Percentiles rank a stretch among this genome's conserved stretches.
These are phyloP conservation scores for Chenopodium berlandieri DNA, from an alignment of 148 eudicot species.

Conservation along the genomic window DNA sequence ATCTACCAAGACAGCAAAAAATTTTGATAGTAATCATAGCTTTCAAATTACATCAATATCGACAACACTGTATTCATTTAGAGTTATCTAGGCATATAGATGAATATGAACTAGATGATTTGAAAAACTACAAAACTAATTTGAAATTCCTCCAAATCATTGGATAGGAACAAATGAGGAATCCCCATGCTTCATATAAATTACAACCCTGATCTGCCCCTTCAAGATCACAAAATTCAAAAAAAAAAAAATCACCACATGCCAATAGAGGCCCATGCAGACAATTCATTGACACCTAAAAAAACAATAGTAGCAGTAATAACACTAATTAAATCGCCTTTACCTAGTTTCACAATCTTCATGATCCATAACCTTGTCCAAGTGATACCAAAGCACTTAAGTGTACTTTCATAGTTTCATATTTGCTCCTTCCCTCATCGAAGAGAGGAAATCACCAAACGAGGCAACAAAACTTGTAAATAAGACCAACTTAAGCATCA, in stretches of 20 bases:
- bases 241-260: not conserved
- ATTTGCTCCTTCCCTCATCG: not conserved
- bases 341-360: not conserved
- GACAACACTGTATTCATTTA: not conserved
- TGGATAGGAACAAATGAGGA: not conserved
- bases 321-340: not conserved
- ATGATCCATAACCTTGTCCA: not conserved
- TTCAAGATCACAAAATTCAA: not conserved
- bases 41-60: not conserved
- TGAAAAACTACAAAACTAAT: not conserved
- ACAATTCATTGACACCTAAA: not conserved
- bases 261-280: not conserved
- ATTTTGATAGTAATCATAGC: not conserved
- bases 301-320: not conserved
- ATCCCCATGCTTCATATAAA: not conserved
- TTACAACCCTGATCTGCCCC: not conserved
- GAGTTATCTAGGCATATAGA: not conserved
- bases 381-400: not conserved
- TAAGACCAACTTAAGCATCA: not conserved
- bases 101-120: not conserved
- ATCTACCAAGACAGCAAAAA: not conserved
- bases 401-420: not conserved
- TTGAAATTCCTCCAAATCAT: not conserved
- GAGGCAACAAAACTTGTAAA: not conserved
- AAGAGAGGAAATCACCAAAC: not conserved